Evolutionary conservation across 768 basidiomycete genomes (phyloP).

Genomic region (Mycena olivaceomarginata): DNA sequence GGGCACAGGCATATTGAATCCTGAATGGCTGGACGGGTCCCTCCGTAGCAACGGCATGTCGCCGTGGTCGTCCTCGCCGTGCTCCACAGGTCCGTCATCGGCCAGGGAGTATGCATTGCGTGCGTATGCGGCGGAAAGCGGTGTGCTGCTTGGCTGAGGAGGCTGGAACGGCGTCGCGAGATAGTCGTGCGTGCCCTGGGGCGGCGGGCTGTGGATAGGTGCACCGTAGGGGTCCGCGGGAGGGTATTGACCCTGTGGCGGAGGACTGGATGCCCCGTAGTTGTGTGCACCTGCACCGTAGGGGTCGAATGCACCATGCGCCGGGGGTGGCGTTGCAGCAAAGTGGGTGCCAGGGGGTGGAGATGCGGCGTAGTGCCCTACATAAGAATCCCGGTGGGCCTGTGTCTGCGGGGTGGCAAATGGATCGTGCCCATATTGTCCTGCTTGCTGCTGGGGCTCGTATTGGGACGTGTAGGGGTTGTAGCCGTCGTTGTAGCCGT

Average conservation of each 20-base stretch:
- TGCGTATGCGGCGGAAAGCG: constrained; percentile 43
- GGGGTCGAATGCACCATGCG: constrained; percentile 51
- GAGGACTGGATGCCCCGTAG: constrained; percentile 49
- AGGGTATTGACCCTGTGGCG: constrained; percentile 50
- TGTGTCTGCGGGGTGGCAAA: constrained; percentile 46
- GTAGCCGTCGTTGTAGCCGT: constrained; percentile 83
- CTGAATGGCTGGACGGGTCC: constrained; percentile 58
- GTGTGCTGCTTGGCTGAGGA: constrained; percentile 49
- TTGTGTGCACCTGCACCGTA: constrained; percentile 61
- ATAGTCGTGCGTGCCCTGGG: constrained; percentile 50
- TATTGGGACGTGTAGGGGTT: constrained; percentile 68
- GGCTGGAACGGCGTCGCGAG: constrained; percentile 48
- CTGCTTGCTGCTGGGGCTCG: constrained; percentile 60
- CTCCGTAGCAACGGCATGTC: constrained; percentile 81
- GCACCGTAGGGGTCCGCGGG: constrained; percentile 48
- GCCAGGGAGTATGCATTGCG: constrained; percentile 59
- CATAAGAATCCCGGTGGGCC: constrained; percentile 50
- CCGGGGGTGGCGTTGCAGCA: constrained; percentile 12
- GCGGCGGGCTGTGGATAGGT: constrained; percentile 52
- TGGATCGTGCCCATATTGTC: constrained; percentile 42
- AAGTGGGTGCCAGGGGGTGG: constrained; percentile 44
- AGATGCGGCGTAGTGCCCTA: constrained; percentile 52
- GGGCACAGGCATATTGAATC: constrained; percentile 59
- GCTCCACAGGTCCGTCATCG: constrained; percentile 63
- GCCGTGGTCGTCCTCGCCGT: constrained; percentile 69